phyloP scores from a whole-genome alignment of 2,329 filamentous ascomycete genomes.

The Pseudonectria buxi region DNA sequence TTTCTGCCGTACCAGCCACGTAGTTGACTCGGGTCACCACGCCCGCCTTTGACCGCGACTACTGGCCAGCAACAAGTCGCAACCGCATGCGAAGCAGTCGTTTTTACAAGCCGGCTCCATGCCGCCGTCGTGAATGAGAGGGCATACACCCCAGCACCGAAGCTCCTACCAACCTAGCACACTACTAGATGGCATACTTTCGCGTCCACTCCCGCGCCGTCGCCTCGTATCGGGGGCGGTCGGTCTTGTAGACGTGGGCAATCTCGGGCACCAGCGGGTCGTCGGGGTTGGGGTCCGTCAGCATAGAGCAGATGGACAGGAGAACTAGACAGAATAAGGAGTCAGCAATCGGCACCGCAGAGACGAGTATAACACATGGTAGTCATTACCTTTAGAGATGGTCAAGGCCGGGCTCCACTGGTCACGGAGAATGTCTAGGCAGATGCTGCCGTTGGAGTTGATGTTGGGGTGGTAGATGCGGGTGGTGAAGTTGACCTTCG shows the following conservation, averaged over 20 bases:
- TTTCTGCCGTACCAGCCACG: constrained; percentile 17
- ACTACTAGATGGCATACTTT: constrained; percentile 88
- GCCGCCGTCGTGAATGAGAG: constrained; percentile 20
- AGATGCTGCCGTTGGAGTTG: constrained; percentile 99
- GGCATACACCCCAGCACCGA: constrained; percentile 22
- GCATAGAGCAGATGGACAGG: constrained; percentile 98
- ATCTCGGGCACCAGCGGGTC: constrained; percentile 98
- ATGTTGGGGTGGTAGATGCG: constrained; percentile 99
- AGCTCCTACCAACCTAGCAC: constrained; percentile 13
- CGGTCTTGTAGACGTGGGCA: constrained; percentile 99
- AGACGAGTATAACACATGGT: constrained; percentile 17
- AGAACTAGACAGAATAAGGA: constrained; percentile 56
- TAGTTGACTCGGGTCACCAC: constrained; percentile 13
- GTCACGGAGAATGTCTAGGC: constrained; percentile 94
- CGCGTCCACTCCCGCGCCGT: constrained; percentile 97
- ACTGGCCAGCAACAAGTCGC: constrained; percentile 16
- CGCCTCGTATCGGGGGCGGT: constrained; percentile 89
- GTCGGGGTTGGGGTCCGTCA: constrained; percentile 98
- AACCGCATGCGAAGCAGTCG: constrained; percentile 19
- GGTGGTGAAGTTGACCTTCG: constrained; percentile 99
- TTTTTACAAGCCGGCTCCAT: constrained; percentile 18
- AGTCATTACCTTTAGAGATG: constrained; percentile 80
- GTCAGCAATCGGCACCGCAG: constrained; percentile 1
- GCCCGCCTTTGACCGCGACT: constrained; percentile 7
- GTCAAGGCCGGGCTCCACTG: constrained; percentile 99